Conservation (phyloP, 148 eudicot species). For the Talinum fruticosum region DNA sequence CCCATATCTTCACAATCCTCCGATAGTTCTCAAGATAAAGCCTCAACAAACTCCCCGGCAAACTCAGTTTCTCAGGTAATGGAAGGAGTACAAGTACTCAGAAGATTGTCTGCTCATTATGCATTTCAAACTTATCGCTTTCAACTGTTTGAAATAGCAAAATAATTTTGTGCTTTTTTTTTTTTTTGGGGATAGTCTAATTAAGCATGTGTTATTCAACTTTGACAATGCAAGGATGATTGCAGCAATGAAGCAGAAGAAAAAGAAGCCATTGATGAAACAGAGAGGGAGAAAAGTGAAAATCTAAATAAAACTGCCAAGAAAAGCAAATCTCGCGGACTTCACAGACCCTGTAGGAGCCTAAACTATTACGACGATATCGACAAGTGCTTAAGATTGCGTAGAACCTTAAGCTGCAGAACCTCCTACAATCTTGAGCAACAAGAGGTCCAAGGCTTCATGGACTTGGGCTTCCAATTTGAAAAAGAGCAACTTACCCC, state of each 20-base stretch:
- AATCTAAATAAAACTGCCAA: conserved; percentile 3
- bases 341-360: conserved; percentile 16
- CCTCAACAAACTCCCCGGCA: not conserved
- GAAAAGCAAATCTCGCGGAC: conserved; percentile 23
- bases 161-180: too few species aligned
- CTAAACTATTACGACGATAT: conserved; percentile 5
- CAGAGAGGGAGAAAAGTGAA: not conserved
- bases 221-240: conserved; percentile 21
- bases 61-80: not conserved
- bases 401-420: conserved; percentile 43
- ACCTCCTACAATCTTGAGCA: conserved; percentile 48
- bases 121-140: too few species aligned
- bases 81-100: too few species aligned
- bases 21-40: not conserved
- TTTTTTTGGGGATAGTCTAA: not conserved
- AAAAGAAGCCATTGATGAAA: not conserved
- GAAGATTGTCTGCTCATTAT: too few species aligned
- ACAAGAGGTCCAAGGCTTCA: conserved; percentile 64
- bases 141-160: too few species aligned
- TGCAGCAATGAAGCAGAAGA: conserved; percentile 1
- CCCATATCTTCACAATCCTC: not conserved
- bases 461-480: conserved; percentile 62
- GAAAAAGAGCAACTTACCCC: conserved; percentile 38
- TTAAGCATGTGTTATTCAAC: not conserved
- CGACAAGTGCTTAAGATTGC: conserved; percentile 15